Conservation (phyloP, 2,329 filamentous ascomycete species). For the Colletotrichum higginsianum region DNA sequence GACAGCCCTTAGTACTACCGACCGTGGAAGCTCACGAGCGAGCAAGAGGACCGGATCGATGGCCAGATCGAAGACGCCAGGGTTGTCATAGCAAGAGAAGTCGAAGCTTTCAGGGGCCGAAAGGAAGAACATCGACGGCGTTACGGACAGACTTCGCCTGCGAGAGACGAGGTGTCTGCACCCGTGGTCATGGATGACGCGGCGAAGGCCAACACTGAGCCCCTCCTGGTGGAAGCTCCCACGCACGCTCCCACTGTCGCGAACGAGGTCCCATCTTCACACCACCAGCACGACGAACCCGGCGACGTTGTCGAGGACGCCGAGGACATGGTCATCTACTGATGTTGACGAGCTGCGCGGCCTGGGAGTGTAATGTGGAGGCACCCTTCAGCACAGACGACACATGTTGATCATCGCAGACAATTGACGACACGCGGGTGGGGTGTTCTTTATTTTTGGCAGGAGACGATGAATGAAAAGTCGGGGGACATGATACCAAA, state of each 20-base stretch:
- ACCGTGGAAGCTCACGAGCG: conserved; percentile 81
- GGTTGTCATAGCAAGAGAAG: conserved; percentile 74
- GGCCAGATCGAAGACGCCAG: conserved; percentile 78
- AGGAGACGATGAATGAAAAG: conserved; percentile 7
- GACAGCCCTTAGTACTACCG: conserved; percentile 79
- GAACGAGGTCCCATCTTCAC: conserved; percentile 53
- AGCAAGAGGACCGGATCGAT: conserved; percentile 80
- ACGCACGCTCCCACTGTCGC: conserved; percentile 51
- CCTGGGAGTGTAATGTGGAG: conserved; percentile 18
- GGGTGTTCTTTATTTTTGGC: not conserved
- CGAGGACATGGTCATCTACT: conserved; percentile 93
- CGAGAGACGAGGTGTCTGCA: conserved; percentile 50
- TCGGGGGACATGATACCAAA: conserved; percentile 35
- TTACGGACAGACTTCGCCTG: conserved; percentile 45
- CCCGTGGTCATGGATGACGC: conserved; percentile 49
- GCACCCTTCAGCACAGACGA: too few relatives aligned
- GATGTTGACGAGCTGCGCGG: conserved; percentile 47
- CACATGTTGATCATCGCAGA: not conserved
- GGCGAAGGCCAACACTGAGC: conserved; percentile 53
- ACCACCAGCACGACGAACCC: conserved; percentile 73
- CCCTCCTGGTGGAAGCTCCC: conserved; percentile 54
- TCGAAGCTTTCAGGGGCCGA: conserved; percentile 71
- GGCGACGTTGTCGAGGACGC: conserved; percentile 86
- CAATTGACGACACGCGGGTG: not conserved
- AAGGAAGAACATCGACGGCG: conserved; percentile 57